Base-by-base conservation (phyloP, 2,329 filamentous ascomycete species). In the Cercospora beticola region DNA sequence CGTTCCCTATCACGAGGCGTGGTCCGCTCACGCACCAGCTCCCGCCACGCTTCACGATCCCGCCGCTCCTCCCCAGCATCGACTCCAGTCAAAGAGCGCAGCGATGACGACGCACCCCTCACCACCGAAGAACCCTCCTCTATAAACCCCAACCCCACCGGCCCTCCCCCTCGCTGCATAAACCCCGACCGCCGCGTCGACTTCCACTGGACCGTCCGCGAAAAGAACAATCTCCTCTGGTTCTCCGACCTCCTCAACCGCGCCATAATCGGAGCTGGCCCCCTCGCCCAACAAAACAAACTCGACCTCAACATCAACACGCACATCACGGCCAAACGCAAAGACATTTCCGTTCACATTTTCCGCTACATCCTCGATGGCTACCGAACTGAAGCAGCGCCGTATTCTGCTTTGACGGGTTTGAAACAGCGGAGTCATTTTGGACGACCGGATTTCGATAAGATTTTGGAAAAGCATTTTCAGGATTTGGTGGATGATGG, bases 161-260 rank as follows among this genome's bases (percentile, higher is more conserved):
- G 21, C 18, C 57, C 62, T 3, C 46, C 33, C 18, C 66, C 66
- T 9, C 62, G 66, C 26, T 65, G 62, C 49, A 52, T 57, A 28
- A 63, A 68, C 28, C 66, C 66, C 23, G 62, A 68, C 5, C 66
- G 62, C 18, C 66, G 62, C 10, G 83, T 87, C 0, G 86, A 88
- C 72, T 87, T 88, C 67, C 86, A 88, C 76, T 88, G 86, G 86
- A 86, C 86, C 70, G 86, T 88, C 0, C 84, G 86, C 23, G 85
- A 88, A 58, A 81, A 82, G 66, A 87, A 87, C 75, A 82, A 85
- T 62, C 80, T 88, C 0, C 79, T 85, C 3, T 88, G 86, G 86
- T 85, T 88, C 62, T 86, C 86, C 0, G 83, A 86, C 70, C 82
- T 88, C 0, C 81, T 88, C 5, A 88, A 87, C 72, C 76, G 80